Evolutionary conservation across 169 alveolate genomes (phyloP).

Genomic region (Eimeria mitis): DNA sequence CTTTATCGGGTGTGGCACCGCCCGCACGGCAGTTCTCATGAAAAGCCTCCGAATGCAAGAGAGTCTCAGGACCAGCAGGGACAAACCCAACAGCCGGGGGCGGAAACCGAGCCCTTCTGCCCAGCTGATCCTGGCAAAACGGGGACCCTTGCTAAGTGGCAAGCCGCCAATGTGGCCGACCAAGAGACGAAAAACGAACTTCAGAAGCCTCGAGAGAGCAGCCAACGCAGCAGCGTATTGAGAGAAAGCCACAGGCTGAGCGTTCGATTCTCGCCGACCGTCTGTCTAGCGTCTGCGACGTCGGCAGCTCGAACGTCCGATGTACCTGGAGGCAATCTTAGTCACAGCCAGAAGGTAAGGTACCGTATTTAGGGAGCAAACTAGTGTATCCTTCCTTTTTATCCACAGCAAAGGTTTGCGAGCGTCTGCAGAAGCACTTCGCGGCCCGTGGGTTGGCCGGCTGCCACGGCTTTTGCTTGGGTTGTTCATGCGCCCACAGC

Average conservation of each 20-base stretch:
- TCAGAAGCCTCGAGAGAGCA: not conserved
- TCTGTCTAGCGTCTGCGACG: not conserved
- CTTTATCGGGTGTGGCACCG: constrained; percentile 39
- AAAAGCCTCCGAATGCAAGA: not conserved
- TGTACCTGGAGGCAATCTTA: not conserved
- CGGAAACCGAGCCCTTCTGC: not conserved
- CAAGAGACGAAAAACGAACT: not conserved
- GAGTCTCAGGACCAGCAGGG: not conserved
- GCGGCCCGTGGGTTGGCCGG: not conserved
- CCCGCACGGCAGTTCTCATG: constrained; percentile 15
- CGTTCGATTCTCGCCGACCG: constrained; percentile 29
- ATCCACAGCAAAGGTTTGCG: not conserved
- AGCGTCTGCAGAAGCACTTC: not conserved
- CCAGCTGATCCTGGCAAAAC: not conserved
- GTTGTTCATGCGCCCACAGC: constrained; percentile 4
- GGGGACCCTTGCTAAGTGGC: not conserved
- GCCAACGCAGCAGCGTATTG: not conserved
- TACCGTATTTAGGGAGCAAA: not conserved
- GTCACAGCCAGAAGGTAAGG: constrained; percentile 11
- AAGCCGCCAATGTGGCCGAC: constrained; percentile 19
- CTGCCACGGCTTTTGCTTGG: not conserved
- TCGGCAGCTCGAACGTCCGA: not conserved
- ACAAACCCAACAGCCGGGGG: not conserved
- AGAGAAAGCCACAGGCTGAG: not conserved
- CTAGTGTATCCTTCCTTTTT: not conserved